phyloP scores from a whole-genome alignment of 495 filamentous ascomycete species.

The Polyplosphaeria fusca region DNA sequence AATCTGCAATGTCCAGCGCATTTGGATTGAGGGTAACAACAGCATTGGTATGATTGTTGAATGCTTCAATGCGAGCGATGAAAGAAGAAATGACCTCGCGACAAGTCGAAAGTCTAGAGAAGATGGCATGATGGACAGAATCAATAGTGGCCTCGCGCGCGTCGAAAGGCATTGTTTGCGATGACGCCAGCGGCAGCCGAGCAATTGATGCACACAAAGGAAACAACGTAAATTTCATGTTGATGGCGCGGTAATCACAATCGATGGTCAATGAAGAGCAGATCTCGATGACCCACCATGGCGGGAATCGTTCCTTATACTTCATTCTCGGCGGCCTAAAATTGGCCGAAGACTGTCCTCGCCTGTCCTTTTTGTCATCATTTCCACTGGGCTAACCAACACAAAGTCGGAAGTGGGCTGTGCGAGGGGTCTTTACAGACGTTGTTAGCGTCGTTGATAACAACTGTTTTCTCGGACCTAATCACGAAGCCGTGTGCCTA shows the following conservation, averaged over 20 bases:
- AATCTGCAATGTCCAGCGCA: slow-evolving; percentile 49
- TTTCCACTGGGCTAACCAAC: too few species aligned
- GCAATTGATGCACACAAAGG: neutral
- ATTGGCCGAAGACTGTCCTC: too few species aligned
- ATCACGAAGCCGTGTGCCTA: neutral
- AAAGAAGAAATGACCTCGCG: slow-evolving; percentile 53
- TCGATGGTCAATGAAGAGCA: too few species aligned
- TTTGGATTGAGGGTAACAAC: slow-evolving; percentile 54
- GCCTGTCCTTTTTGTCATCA: too few species aligned
- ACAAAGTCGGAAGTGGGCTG: too few species aligned
- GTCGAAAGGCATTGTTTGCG: slow-evolving; percentile 43
- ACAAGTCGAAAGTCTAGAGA: slow-evolving; percentile 49
- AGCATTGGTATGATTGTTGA: slow-evolving; percentile 57
- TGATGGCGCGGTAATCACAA: too few species aligned
- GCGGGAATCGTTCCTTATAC: too few species aligned
- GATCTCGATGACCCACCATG: too few species aligned
- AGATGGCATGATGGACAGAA: slow-evolving; percentile 52
- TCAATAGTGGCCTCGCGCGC: slow-evolving; percentile 55
- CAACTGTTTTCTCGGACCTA: neutral
- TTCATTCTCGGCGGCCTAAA: too few species aligned
- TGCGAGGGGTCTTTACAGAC: too few species aligned
- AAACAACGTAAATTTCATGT: too few species aligned
- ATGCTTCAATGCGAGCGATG: slow-evolving; percentile 52
- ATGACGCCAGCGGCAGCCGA: neutral
- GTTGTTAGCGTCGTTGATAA: slow-evolving; percentile 9